Evolutionary conservation across 2,329 filamentous ascomycete genomes (phyloP).

Genomic region (Neonectria coccinea): DNA sequence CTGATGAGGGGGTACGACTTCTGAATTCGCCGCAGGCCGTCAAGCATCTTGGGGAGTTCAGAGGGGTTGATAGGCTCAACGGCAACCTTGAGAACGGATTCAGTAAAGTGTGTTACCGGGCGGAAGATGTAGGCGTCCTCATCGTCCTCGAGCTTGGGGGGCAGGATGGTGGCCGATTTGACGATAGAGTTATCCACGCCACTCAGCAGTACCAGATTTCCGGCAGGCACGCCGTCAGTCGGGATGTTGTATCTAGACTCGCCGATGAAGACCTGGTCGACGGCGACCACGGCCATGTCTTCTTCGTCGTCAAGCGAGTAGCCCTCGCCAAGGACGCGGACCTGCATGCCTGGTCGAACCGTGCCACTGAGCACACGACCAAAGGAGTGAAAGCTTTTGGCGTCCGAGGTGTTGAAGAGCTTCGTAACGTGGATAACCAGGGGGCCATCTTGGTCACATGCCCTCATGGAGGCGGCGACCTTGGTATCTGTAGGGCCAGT

Average conservation of each 20-base stretch:
- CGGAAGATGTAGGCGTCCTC: conserved; percentile 97
- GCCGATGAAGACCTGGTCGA: conserved; percentile 88
- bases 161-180: conserved; percentile 93
- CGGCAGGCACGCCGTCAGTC: conserved; percentile 91
- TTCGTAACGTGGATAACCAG: conserved; percentile 94
- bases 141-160: conserved; percentile 81
- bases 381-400: conserved; percentile 90
- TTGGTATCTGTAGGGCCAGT: conserved; percentile 89
- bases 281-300: conserved; percentile 90
- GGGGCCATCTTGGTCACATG: conserved; percentile 89
- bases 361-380: conserved; percentile 94
- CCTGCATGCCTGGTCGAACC: conserved; percentile 81
- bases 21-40: conserved; percentile 95
- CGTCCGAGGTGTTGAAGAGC: conserved; percentile 89
- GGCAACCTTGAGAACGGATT: conserved; percentile 97
- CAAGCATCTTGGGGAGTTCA: conserved; percentile 97
- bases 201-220: conserved; percentile 90
- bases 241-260: conserved; percentile 94
- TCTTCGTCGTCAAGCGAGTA: conserved; percentile 98
- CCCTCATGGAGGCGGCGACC: conserved; percentile 81
- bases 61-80: conserved; percentile 99
- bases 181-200: conserved; percentile 98
- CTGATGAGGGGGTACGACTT: conserved; percentile 96
- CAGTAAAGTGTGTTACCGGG: conserved; percentile 92
- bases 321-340: conserved; percentile 92